Conservation (phyloP, 225 moss, liverwort and hornwort genomes). For the Anthoceros angustus region DNA sequence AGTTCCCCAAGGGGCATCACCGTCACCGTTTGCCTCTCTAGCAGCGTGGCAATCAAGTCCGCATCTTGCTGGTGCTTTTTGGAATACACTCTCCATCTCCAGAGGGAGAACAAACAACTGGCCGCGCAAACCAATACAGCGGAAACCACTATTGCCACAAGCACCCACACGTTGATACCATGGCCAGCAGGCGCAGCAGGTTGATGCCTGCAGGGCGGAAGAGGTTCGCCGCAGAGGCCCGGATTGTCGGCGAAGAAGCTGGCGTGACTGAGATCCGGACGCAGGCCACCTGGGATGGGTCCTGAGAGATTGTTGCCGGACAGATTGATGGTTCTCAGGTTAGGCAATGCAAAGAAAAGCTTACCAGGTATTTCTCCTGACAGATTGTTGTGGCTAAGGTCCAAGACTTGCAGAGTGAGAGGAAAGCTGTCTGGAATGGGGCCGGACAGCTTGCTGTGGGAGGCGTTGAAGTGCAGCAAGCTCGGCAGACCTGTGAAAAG, state of each 20-base stretch:
- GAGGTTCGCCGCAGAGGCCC: constrained; percentile 11
- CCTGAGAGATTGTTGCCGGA: constrained; percentile 7
- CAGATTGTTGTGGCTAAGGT: constrained; percentile 7
- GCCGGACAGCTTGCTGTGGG: neutral
- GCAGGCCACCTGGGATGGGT: neutral
- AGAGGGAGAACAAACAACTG: constrained; percentile 3
- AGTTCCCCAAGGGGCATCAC: constrained; percentile 6
- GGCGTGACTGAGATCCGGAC: neutral
- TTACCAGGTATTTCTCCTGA: neutral
- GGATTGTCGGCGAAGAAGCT: constrained; percentile 8
- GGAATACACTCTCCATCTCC: constrained; percentile 11
- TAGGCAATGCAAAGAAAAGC: neutral
- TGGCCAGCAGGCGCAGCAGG: too few species aligned
- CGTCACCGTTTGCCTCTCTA: constrained; percentile 9
- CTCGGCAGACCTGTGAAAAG: neutral
- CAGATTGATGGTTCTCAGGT: neutral
- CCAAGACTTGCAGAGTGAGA: neutral
- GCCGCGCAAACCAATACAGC: neutral
- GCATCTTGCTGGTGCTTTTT: constrained; percentile 12
- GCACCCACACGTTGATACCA: constrained; percentile 2
- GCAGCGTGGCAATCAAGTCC: constrained; percentile 10
- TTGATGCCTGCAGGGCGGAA: too few species aligned
- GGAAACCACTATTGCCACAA: constrained; percentile 3
- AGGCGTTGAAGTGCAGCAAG: neutral
- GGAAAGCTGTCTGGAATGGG: neutral